Percentiles rank a stretch among this genome's conserved stretches.
Evolutionary conservation across 225 moss, liverwort and hornwort genomes (phyloP).

Genomic region (Neckera pumila): DNA sequence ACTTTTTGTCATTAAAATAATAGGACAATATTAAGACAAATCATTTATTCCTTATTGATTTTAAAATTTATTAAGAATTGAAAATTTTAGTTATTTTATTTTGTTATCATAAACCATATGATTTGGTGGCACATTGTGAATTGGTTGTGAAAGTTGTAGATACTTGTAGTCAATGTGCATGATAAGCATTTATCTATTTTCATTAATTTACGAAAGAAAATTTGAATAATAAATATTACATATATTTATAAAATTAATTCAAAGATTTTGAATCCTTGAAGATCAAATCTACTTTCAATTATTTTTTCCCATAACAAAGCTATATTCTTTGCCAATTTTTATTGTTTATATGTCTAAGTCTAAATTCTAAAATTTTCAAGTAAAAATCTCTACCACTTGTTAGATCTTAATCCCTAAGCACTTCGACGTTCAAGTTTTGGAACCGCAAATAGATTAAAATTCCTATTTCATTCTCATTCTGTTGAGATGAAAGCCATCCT

Average conservation of each 20-base stretch:
- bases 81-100: too few species aligned
- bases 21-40: fast-evolving
- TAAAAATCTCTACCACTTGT: background rate
- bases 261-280: background rate
- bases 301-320: background rate
- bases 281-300: background rate
- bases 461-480: too few species aligned
- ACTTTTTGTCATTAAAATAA: background rate
- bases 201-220: background rate
- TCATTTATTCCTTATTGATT: too few species aligned
- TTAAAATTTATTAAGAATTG: too few species aligned
- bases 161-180: background rate
- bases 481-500: too few species aligned
- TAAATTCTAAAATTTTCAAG: background rate
- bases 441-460: too few species aligned
- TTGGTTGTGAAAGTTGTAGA: background rate
- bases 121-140: background rate
- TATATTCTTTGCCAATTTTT: background rate
- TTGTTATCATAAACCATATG: too few species aligned
- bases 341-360: background rate
- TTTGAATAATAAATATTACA: too few species aligned
- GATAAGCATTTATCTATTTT: background rate
- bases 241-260: too few species aligned
- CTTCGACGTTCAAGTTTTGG: too few species aligned
- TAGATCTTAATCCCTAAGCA: too few species aligned